phyloP scores from a whole-genome alignment of 306 rosid genomes.

The Hippophae gyantsensis region DNA sequence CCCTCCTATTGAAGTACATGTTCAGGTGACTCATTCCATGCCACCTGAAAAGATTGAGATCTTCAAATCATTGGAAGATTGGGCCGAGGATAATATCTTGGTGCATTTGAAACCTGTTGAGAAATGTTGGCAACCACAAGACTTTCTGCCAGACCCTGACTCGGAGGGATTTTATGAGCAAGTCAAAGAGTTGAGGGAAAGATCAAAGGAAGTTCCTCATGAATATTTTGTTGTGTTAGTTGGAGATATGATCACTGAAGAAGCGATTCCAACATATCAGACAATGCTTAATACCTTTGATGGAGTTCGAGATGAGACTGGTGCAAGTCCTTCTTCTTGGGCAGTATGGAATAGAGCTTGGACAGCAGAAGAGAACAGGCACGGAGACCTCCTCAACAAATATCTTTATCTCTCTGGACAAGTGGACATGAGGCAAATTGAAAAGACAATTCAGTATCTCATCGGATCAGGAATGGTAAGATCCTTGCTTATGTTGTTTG shows the following conservation, averaged over 20 bases:
- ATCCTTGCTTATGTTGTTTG: neutral
- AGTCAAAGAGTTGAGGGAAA: constrained; percentile 46
- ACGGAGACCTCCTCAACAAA: constrained; percentile 47
- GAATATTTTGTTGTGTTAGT: constrained; percentile 47
- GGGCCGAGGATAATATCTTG: constrained; percentile 46
- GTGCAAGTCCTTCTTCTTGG: constrained; percentile 46
- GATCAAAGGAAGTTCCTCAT: constrained; percentile 44
- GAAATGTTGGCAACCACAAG: constrained; percentile 57
- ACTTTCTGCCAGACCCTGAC: constrained; percentile 43
- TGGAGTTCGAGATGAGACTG: constrained; percentile 51
- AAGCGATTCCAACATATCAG: constrained; percentile 55
- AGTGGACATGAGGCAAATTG: constrained; percentile 48
- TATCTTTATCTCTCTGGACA: constrained; percentile 51
- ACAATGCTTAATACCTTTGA: constrained; percentile 51
- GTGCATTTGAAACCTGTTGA: constrained; percentile 46
- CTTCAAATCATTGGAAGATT: constrained; percentile 36
- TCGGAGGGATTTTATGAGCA: constrained; percentile 48
- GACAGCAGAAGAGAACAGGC: constrained; percentile 60
- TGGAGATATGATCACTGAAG: constrained; percentile 54
- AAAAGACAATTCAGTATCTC: constrained; percentile 45
- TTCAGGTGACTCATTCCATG: constrained; percentile 48
- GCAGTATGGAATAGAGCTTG: constrained; percentile 48
- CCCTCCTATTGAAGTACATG: constrained; percentile 36
- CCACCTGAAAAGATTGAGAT: constrained; percentile 47
- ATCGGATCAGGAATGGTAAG: constrained; percentile 61